phyloP scores from a whole-genome alignment of 805 yeast species.

The Nakazawaea wickerhamii region DNA sequence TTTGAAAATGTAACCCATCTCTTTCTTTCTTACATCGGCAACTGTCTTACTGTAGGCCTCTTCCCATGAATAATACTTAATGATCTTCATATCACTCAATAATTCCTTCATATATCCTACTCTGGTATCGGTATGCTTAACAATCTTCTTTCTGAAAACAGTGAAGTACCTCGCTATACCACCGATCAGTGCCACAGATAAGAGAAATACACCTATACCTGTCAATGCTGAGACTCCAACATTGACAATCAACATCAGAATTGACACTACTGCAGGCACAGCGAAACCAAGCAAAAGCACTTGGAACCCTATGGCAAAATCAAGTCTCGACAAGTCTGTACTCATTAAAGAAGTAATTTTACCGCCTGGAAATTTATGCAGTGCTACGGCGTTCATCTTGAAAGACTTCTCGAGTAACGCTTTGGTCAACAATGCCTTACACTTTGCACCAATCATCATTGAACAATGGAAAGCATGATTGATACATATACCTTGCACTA shows the following conservation, averaged over 20 bases:
- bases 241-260: conserved; percentile 58
- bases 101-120: conserved; percentile 75
- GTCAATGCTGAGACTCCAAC: conserved; percentile 70
- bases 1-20: conserved; percentile 53
- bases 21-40: conserved; percentile 49
- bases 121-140: conserved; percentile 66
- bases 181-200: conserved; percentile 45
- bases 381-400: conserved; percentile 50
- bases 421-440: conserved; percentile 65
- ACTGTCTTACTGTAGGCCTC: conserved; percentile 61
- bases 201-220: conserved; percentile 54
- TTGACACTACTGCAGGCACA: conserved; percentile 53
- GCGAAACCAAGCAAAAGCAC: conserved; percentile 64
- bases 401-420: conserved; percentile 67
- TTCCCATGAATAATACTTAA: conserved; percentile 92
- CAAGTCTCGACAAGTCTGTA: conserved; percentile 77
- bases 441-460: conserved; percentile 62
- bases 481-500: conserved; percentile 40
- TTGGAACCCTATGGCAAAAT: conserved; percentile 65
- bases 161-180: conserved; percentile 47
- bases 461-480: conserved; percentile 57
- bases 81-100: conserved; percentile 68
- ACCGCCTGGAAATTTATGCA: conserved; percentile 58
- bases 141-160: conserved; percentile 49
- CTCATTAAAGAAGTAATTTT: conserved; percentile 74